phyloP scores from a whole-genome alignment of 345 rosid genomes.

The Rhodamnia argentea region DNA sequence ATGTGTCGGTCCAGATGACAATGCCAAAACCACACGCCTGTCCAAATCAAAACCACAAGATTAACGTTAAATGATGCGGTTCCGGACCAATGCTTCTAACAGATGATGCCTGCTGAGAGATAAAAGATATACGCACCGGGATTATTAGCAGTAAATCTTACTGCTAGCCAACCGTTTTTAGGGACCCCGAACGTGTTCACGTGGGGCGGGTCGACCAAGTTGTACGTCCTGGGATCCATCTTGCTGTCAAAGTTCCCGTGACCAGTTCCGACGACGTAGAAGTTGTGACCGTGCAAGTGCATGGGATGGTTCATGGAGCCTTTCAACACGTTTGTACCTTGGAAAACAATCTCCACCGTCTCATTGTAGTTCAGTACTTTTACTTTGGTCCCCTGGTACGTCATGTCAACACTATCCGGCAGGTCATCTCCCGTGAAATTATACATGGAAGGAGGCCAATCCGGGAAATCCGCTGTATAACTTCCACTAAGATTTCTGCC shows the following conservation, averaged over 20 bases:
- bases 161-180: slow-evolving; percentile 9
- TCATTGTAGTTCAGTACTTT: slow-evolving; percentile 6
- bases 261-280: slow-evolving; percentile 4
- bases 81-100: too few species aligned
- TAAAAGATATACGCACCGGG: background rate
- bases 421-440: background rate
- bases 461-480: background rate
- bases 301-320: slow-evolving; percentile 9
- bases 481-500: background rate
- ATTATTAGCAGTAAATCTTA: slow-evolving; percentile 8
- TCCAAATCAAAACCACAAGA: background rate
- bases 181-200: slow-evolving; percentile 7
- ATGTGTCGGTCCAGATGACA: slow-evolving; percentile 3
- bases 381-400: slow-evolving; percentile 8
- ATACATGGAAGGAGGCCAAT: background rate
- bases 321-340: slow-evolving; percentile 6
- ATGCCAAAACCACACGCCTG: background rate
- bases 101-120: too few species aligned
- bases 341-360: slow-evolving; percentile 8
- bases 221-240: background rate
- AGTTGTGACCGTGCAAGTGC: slow-evolving; percentile 13
- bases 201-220: slow-evolving; percentile 10
- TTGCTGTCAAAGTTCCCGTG: slow-evolving; percentile 3
- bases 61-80: background rate
- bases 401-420: background rate